These are phyloP conservation scores for Aristolochia californica DNA, from an alignment of 164 flowering plant genomes.

Conservation along the genomic window DNA sequence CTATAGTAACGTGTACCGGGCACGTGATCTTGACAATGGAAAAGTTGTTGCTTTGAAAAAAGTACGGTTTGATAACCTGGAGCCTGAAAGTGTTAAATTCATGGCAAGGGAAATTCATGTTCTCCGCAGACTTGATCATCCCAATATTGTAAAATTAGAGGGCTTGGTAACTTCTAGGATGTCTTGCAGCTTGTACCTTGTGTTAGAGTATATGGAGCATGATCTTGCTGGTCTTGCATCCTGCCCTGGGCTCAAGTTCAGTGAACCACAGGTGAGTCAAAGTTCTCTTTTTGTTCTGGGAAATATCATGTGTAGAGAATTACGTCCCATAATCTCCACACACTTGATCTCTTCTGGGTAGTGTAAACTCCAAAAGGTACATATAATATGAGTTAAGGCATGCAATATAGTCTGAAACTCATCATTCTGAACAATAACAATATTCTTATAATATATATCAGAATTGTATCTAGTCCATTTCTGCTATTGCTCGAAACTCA, in stretches of 20 bases:
- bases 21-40: slow-evolving; percentile 79
- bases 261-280: slow-evolving; percentile 67
- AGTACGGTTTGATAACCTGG: slow-evolving; percentile 86
- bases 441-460: too few species aligned
- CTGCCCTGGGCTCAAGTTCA: slow-evolving; percentile 64
- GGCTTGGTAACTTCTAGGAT: slow-evolving; percentile 82
- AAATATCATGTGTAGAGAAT: too few species aligned
- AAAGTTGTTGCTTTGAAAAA: slow-evolving; percentile 93
- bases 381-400: too few species aligned
- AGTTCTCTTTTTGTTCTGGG: too few species aligned
- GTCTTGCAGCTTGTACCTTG: slow-evolving; percentile 88
- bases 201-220: slow-evolving; percentile 96
- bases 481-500: too few species aligned
- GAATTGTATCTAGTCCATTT: too few species aligned
- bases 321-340: too few species aligned
- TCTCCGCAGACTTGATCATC: slow-evolving; percentile 87
- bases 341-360: too few species aligned
- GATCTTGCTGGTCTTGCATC: slow-evolving; percentile 89
- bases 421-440: too few species aligned
- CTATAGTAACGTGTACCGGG: slow-evolving; percentile 86
- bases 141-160: slow-evolving; percentile 82
- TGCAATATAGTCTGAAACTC: too few species aligned
- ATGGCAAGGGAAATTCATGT: slow-evolving; percentile 96
- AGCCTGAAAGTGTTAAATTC: slow-evolving; percentile 92
- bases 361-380: too few species aligned